Evolutionary conservation across 352 stramenopile genomes (phyloP).

Genomic region (Phytopythium litorale): DNA sequence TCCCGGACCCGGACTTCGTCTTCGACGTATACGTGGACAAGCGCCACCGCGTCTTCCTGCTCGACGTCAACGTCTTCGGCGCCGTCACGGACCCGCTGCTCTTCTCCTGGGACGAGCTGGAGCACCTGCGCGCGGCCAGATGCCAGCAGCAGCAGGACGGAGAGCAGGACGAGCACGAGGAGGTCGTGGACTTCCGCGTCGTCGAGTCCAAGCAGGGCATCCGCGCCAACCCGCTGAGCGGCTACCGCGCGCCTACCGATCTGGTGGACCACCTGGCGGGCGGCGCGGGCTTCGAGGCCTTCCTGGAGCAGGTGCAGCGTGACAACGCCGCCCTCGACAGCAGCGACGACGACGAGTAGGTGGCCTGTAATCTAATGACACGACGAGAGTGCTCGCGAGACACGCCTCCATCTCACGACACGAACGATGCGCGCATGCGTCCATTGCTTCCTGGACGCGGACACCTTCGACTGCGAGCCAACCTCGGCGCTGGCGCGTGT

Average conservation of each 20-base stretch:
- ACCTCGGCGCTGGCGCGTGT: background rate
- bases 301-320: slow-evolving; percentile 78
- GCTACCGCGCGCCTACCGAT: slow-evolving; percentile 83
- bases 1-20: slow-evolving; percentile 80
- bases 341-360: slow-evolving; percentile 25
- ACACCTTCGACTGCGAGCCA: background rate
- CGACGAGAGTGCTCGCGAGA: background rate
- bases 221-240: slow-evolving; percentile 58
- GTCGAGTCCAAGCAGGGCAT: slow-evolving; percentile 66
- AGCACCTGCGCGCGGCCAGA: slow-evolving; percentile 22
- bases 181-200: slow-evolving; percentile 75
- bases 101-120: slow-evolving; percentile 90
- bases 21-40: slow-evolving; percentile 96
- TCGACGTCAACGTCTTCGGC: slow-evolving; percentile 96
- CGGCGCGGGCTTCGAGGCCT: slow-evolving; percentile 71
- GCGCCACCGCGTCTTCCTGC: slow-evolving; percentile 84
- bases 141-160: slow-evolving; percentile 9
- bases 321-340: slow-evolving; percentile 42
- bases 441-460: slow-evolving; percentile 1
- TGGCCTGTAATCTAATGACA: background rate
- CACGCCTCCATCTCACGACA: background rate
- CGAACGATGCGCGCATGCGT: background rate
- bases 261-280: slow-evolving; percentile 75
- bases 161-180: slow-evolving; percentile 29
- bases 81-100: slow-evolving; percentile 91